A percentile compares a stretch with the other conserved stretches of the same genome.
Conservation (phyloP, 306 rosid species). For the Cyamopsis tetragonoloba region DNA sequence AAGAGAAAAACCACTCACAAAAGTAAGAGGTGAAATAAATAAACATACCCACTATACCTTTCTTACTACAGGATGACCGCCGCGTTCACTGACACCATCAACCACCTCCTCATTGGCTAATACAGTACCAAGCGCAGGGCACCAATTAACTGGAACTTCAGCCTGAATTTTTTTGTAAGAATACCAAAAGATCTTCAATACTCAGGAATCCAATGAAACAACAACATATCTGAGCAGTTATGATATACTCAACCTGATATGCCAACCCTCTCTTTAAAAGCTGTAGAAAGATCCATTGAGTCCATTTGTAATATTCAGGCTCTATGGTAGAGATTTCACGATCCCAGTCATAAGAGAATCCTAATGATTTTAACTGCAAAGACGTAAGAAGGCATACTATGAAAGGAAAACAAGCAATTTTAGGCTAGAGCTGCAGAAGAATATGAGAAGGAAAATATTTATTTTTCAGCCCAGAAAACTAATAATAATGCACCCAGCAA, state of each 20-base stretch:
- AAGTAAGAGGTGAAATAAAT: constrained; percentile 9
- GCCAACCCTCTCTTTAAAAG: constrained; percentile 90
- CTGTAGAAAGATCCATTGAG: constrained; percentile 97
- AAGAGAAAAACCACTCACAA: constrained; percentile 29
- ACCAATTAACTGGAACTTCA: constrained; percentile 99
- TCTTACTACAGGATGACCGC: constrained; percentile 92
- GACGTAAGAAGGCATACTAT: constrained; percentile 25
- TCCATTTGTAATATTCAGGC: constrained; percentile 94
- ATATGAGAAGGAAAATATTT: not conserved
- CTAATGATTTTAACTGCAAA: constrained; percentile 86
- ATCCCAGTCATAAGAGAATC: constrained; percentile 97
- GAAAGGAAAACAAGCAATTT: constrained; percentile 24
- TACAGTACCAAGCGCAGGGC: constrained; percentile 98
- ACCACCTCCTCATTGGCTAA: constrained; percentile 98
- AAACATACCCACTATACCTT: constrained; percentile 46
- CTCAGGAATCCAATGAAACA: constrained; percentile 9
- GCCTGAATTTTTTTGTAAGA: constrained; percentile 54
- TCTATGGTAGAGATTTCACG: constrained; percentile 94
- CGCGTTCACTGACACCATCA: constrained; percentile 95
- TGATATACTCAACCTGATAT: constrained; percentile 65
- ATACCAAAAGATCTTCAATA: constrained; percentile 14
- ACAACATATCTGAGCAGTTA: constrained; percentile 5
- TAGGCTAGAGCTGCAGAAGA: not conserved
- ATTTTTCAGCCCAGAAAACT: constrained; percentile 3
- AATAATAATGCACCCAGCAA: not conserved